Conservation (phyloP, 2,329 filamentous ascomycete genomes). For the Cladosporium sp. region DNA sequence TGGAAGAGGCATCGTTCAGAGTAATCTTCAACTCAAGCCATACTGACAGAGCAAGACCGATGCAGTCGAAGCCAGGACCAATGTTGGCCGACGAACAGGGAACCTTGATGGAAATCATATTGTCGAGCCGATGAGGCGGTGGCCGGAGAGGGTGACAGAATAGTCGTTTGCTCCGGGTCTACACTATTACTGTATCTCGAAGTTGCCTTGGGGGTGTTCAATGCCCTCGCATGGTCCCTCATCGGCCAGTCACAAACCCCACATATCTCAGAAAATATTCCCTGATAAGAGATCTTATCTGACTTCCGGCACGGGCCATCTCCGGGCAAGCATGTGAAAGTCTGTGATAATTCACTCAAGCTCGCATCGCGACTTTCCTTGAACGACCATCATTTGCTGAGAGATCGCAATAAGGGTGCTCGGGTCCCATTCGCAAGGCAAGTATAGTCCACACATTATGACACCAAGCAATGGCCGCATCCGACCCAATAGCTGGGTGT, state of each 20-base stretch:
- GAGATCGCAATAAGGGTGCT: too few relatives aligned
- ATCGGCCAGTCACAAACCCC: slow-evolving; percentile 10
- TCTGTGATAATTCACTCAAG: too few relatives aligned
- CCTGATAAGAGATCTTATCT: neutral
- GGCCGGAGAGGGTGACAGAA: slow-evolving; percentile 7
- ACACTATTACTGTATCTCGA: neutral
- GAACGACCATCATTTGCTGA: too few relatives aligned
- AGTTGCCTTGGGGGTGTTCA: neutral
- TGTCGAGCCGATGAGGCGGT: slow-evolving; percentile 3
- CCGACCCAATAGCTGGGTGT: slow-evolving; percentile 31
- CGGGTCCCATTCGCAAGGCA: too few relatives aligned
- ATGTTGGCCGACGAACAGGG: slow-evolving; percentile 98
- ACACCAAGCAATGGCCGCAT: slow-evolving; percentile 8
- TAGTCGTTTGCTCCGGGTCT: slow-evolving; percentile 8
- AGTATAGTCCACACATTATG: neutral
- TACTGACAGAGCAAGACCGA: slow-evolving; percentile 88
- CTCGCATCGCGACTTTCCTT: too few relatives aligned
- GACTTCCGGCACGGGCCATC: neutral
- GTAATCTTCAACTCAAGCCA: slow-evolving; percentile 88
- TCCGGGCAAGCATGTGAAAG: neutral
- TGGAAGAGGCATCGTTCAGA: slow-evolving; percentile 58
- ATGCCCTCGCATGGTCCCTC: slow-evolving; percentile 1
- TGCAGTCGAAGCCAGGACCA: slow-evolving; percentile 95
- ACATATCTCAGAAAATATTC: neutral
- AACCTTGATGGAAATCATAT: slow-evolving; percentile 42